phyloP scores from a whole-genome alignment of 2,329 filamentous ascomycete species.

The Colletotrichum agaves region DNA sequence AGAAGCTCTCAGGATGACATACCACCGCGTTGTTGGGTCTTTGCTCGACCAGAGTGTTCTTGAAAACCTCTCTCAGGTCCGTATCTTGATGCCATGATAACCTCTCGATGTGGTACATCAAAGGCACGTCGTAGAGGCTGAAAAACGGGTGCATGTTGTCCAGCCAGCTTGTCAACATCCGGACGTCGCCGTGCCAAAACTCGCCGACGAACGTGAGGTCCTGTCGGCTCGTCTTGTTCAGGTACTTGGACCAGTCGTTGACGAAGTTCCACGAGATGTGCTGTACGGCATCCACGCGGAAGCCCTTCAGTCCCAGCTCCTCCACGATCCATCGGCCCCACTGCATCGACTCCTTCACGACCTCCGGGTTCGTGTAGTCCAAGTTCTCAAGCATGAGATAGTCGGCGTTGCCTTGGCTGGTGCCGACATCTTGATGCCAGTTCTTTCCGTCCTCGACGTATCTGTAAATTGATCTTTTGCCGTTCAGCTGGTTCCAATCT shows the following conservation, averaged over 20 bases:
- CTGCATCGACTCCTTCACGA: conserved; percentile 26
- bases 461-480: conserved; percentile 31
- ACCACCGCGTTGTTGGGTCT: conserved; percentile 32
- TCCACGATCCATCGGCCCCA: conserved; percentile 35
- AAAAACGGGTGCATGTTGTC: conserved; percentile 33
- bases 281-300: conserved; percentile 34
- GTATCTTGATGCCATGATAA: conserved; percentile 28
- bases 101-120: conserved; percentile 31
- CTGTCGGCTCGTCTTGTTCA: conserved; percentile 13
- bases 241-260: conserved; percentile 26
- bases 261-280: conserved; percentile 37
- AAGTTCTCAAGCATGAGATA: conserved; percentile 36
- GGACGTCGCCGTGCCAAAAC: conserved; percentile 35
- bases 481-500: conserved; percentile 34
- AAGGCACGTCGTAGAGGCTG: conserved; percentile 32
- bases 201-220: conserved; percentile 32
- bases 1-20: background rate
- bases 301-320: conserved; percentile 23
- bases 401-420: conserved; percentile 30
- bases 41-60: conserved; percentile 23
- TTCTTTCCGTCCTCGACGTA: conserved; percentile 34
- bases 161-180: conserved; percentile 27
- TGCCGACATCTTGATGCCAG: conserved; percentile 35
- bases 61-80: conserved; percentile 28
- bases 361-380: conserved; percentile 33